Evolutionary conservation across 2,329 filamentous ascomycete genomes (phyloP), one percentile per base, ranked within the genome.

Genomic region (Arthrobotrys sinensis): DNA sequence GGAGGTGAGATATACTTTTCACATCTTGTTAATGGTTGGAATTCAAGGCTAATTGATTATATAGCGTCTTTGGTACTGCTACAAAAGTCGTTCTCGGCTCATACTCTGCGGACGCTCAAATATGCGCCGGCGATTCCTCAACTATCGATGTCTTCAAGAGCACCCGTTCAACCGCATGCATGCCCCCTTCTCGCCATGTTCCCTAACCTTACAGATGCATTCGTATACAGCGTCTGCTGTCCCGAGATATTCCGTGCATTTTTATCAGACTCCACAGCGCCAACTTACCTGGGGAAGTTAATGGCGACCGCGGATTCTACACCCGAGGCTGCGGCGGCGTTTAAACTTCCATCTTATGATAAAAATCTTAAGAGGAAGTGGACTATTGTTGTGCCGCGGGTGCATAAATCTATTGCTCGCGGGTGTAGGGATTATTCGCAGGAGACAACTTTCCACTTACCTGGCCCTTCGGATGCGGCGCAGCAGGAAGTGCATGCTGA

Each of bases 161-260:
- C 69, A 8, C 69, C 68, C 0, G 64, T 73, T 16, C 67, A 68
- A 50, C 76, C 67, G 1, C 76, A 79, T 28, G 68, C 67, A n/a
- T 79, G 76, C 38, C 76, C 76, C n/a, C 63, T 79, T 7, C 62
- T 79, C 45, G 62, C 76, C 11, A 67, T 72, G 69, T 79, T 79
- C 24, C 73, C 76, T 1, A 79, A 79, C 19, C 76, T 79, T 16
- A 79, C 76, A 1, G 76, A 79, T 16, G 68, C 66, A 36, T 72
- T 72, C 45, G 64, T 79, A 7, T 79, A 79, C 57, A 72, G 68
- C 48, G 76, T 79, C 19, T 79, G 76, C 68, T 79, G 76, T 32
- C 76, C 69, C 8, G 76, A 79, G 21, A 68, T 79, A 34, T 79
- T 79, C 45, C 67, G 68, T 24, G 76, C 68, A 12, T 79, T 79